These are phyloP conservation scores for Cyclotella baltica DNA, from an alignment of 108 stramenopile genomes.

Conservation along the genomic window DNA sequence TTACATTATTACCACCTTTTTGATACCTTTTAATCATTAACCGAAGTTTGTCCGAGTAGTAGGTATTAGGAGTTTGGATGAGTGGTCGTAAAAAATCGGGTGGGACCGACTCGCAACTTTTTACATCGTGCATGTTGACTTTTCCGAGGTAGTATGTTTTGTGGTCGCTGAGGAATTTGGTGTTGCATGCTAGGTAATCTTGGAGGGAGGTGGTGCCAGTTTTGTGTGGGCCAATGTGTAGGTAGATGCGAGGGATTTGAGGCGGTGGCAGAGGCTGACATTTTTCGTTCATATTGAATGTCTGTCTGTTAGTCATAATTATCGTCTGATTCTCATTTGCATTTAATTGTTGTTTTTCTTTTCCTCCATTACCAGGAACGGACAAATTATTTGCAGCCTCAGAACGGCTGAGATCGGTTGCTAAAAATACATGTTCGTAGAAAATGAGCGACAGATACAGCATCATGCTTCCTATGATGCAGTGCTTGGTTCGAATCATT, in stretches of 20 bases:
- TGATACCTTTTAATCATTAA: neutral
- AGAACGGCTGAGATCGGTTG: neutral
- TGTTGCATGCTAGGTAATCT: slow-evolving; percentile 17
- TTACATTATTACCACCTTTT: neutral
- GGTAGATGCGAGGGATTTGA: neutral
- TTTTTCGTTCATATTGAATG: neutral
- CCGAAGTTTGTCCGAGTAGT: neutral
- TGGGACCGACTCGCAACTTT: neutral
- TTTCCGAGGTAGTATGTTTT: neutral
- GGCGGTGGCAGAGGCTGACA: neutral
- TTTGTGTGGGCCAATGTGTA: slow-evolving; percentile 16
- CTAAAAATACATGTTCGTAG: neutral
- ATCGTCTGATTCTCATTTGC: neutral
- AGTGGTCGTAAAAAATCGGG: neutral
- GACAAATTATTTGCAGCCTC: neutral
- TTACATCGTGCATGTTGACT: slow-evolving; percentile 4
- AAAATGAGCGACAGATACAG: neutral
- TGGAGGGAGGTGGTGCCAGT: slow-evolving; percentile 9
- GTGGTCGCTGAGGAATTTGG: neutral
- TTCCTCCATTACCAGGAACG: neutral
- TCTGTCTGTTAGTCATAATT: neutral
- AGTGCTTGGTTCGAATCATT: no score
- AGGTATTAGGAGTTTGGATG: neutral
- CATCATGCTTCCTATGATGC: no score
- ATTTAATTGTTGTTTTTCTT: neutral